Evolutionary conservation across 2,329 filamentous ascomycete species (phyloP), one percentile per base, ranked within the genome.

Genomic region (Zarea fungicola): DNA sequence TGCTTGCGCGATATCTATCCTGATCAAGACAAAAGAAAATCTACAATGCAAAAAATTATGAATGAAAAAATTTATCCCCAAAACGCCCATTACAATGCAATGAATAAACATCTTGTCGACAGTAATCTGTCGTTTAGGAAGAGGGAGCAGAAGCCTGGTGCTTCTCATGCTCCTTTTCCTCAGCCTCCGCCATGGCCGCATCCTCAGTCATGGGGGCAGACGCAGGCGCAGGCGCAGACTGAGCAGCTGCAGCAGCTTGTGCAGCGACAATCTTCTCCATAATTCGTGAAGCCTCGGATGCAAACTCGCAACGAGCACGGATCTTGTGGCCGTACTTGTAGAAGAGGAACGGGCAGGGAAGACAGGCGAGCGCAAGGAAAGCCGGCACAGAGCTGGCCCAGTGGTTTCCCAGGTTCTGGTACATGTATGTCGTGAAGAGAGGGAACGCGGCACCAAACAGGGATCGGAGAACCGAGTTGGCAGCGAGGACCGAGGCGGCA

Each of bases 311-410:
- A 60, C 74, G 78, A 62, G 75, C 69, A 19, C 86, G 76, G 57
- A 91, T 85, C 9, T 45, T 43, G 29, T 60, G 23, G 54, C 87
- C 87, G 62, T 88, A 89, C 57, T 77, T 82, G 69, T 87, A 87
- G 65, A 92, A 88, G 14, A 92, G 63, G 64, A 87, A 85, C 0
- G 87, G 87, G 59, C 87, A 84, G 0, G 87, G 85, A 16, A 89
- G 71, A 64, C 86, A 90, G 10, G 75, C 76, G 4, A 90, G 63
- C 0, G 85, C 80, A 4, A 92, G 71, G 68, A 92, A 91, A 1
- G 82, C 88, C 0, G 86, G 87, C 13, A 92, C 70, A 0, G 80
- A 81, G 28, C 76, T 81, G 1, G 85, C 87, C 87, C 87, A 91
- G 68, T 90, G 85, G 49, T 86, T 83, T 41, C 87, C 85, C 3